A percentile compares a stretch with the other conserved stretches of the same genome.
Conservation (phyloP, 2,329 filamentous ascomycete species). For the Orbilia brochopaga region DNA sequence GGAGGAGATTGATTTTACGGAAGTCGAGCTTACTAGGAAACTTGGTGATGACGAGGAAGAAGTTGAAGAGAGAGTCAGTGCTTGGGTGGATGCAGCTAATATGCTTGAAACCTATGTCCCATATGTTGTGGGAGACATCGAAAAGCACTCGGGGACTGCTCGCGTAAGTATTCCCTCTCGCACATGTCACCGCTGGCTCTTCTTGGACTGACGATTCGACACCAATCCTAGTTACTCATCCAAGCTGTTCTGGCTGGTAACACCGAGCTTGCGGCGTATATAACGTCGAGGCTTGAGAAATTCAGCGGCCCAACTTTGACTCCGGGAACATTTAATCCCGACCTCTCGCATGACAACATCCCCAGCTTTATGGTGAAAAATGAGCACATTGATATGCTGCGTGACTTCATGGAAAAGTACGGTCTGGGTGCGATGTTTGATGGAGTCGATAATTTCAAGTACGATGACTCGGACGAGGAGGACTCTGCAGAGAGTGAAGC, state of each 20-base stretch:
- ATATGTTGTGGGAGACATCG: conserved; percentile 51
- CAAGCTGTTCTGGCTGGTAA: conserved; percentile 4
- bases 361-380: conserved; percentile 38
- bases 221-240: conserved; percentile 1
- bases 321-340: conserved; percentile 60
- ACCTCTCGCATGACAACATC: conserved; percentile 50
- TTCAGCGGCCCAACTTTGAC: conserved; percentile 56
- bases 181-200: not conserved
- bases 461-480: conserved; percentile 13
- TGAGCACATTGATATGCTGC: conserved; percentile 49
- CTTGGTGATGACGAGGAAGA: conserved; percentile 35
- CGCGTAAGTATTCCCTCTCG: not conserved
- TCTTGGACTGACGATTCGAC: not conserved
- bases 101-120: conserved; percentile 19
- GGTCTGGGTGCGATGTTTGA: conserved; percentile 42
- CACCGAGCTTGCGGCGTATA: not conserved
- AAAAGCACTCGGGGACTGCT: conserved; percentile 53
- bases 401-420: conserved; percentile 50
- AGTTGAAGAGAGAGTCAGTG: conserved; percentile 19
- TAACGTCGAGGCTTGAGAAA: conserved; percentile 44
- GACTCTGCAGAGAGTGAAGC: not conserved
- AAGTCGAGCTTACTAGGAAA: conserved; percentile 55
- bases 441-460: conserved; percentile 19
- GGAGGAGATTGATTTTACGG: conserved; percentile 50
- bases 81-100: not conserved